Evolutionary conservation across 306 rosid genomes (phyloP), one percentile per base, ranked within the genome.

Genomic region (Pueraria montana): DNA sequence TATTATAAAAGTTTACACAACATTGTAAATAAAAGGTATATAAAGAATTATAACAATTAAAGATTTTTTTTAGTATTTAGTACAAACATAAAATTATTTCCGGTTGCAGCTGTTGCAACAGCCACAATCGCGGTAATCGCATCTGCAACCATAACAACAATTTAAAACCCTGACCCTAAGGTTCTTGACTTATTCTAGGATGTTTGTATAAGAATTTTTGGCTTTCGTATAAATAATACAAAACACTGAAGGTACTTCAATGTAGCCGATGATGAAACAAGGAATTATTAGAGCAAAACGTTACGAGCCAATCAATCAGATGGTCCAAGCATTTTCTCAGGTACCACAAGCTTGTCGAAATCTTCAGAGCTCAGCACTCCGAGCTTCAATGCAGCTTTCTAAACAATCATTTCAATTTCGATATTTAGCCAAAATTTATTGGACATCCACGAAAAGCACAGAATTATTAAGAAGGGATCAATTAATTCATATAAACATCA

Each of bases 271-370:
- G 40, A 12, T 11, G 70, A 40, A 38, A 63, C 63, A 68, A 50
- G 43, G 52, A 69, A 70, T 63, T 48, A 55, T 62, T 30, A 5
- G 21, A 74, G 36, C 75, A 21, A 13, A 71, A 52, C 53, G 74
- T 67, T n/a, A 84, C 26, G 75, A 45, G 83, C 83, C 30, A 12
- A 17, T 90, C 84, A 92, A 84, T 89, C 97, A 21, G 95, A 43
- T 58, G 99, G 99, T 79, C 99, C 98, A 72, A 96, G 83, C 99
- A 96, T 96, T 87, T 96, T 92, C 91, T 92, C 97, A 5, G 98
- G 99, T 80, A 96, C 98, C 87, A 96, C 99, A 49, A 92, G 94
- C 63, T 48, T 87, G 87, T 96, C 97, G 11, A 94, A 96, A 8
- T 96, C 99, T 87, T 94, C 98, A 42, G 84, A 76, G 59, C 87